Evolutionary conservation across 2,329 filamentous ascomycete species (phyloP).

Genomic region (Nigrospora osmanthi): DNA sequence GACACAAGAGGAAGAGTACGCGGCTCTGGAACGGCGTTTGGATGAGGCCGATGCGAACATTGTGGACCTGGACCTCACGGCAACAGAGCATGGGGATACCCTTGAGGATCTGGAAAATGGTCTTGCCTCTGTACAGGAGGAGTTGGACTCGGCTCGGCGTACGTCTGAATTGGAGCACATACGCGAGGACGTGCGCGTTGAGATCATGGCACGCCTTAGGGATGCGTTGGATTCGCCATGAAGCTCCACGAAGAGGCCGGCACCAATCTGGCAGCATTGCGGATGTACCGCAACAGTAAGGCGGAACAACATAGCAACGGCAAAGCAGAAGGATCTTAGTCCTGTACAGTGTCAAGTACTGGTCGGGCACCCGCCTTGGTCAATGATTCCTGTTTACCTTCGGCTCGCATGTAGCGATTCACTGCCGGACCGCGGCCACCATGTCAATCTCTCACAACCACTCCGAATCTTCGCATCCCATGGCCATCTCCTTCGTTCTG

Average conservation of each 20-base stretch:
- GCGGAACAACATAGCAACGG: too few relatives aligned
- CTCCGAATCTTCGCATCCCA: too few relatives aligned
- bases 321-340: too few relatives aligned
- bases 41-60: slow-evolving; percentile 1
- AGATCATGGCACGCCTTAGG: slow-evolving; percentile 3
- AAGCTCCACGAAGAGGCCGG: not conserved
- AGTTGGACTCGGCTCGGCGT: not conserved
- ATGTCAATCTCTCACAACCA: too few relatives aligned
- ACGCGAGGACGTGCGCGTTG: slow-evolving; percentile 1
- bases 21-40: not conserved
- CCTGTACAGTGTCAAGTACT: too few relatives aligned
- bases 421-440: too few relatives aligned
- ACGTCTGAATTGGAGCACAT: slow-evolving; percentile 1
- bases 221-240: slow-evolving; percentile 1
- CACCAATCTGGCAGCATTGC: too few relatives aligned
- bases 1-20: not conserved
- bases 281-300: too few relatives aligned
- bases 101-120: slow-evolving; percentile 1
- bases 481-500: too few relatives aligned
- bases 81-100: slow-evolving; percentile 1
- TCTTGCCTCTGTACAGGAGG: not conserved
- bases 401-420: too few relatives aligned
- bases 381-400: too few relatives aligned
- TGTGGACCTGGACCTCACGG: slow-evolving; percentile 2
- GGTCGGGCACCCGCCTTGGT: too few relatives aligned